Base-by-base conservation (phyloP, 306 rosid genomes). In the Acmispon strigosus region DNA sequence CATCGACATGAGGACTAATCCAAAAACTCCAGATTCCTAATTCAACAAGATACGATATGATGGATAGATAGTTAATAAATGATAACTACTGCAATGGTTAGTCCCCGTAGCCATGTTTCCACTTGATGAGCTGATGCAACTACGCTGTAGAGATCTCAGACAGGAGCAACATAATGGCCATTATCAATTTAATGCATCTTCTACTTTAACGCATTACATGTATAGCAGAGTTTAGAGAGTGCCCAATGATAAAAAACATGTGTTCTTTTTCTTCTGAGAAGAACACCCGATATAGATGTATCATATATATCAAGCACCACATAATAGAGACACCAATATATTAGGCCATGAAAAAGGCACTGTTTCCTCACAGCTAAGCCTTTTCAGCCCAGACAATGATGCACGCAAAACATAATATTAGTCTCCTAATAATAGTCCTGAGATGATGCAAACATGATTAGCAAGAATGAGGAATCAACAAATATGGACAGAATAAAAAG, bases 1-100 rank as follows among this genome's bases (percentile, higher is more conserved):
- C 75, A 67, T 43, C 62, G 45, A 41, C 34, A 60, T 47, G 45
- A 62, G 10, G 61, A 62, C 84, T 47, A 76, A 80, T 36, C 71
- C 10, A 57, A 47, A 69, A 65, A 10, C 41, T 12, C 64, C 20
- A 63, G 74, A 47, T 66, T 48, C 72, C 72, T 48, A 78, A 58
- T 56, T 42, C 47, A 74, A 74, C 72, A 63, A 76, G 29, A 59
- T 49, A 70, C 58, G 27, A 76, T 7, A 10, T 17, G 47, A 34
- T 5, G 37, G 39, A 39, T 4, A 78, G 11, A 15, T 29, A 67
- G 61, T 29, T 13, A 53, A 53, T 27, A 24, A 15, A 16, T 9
- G 61, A 50, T 54, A 24, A 49, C 36, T 14, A 65, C 16, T 4
- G 45, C 57, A 69, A 12, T 50, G 59, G 36, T 39, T 37, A 36